phyloP scores from a whole-genome alignment of 768 basidiomycete species.

The Lentinula sp. region DNA sequence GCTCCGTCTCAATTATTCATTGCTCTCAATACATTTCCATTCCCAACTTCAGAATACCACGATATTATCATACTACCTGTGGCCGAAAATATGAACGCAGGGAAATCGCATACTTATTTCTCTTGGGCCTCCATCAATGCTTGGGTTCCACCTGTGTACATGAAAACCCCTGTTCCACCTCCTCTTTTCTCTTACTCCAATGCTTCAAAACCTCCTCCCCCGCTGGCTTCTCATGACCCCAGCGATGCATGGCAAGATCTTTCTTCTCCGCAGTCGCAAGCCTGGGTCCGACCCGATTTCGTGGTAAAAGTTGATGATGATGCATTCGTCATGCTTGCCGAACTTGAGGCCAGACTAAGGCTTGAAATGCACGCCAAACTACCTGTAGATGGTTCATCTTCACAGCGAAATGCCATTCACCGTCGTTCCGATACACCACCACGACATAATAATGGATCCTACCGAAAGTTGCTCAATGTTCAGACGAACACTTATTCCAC shows the following conservation, averaged over 20 bases:
- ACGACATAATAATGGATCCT: background rate
- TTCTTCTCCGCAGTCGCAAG: constrained; percentile 31
- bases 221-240: constrained; percentile 72
- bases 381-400: constrained; percentile 1
- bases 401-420: background rate
- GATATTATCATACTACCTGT: constrained; percentile 83
- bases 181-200: constrained; percentile 65
- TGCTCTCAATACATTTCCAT: constrained; percentile 6
- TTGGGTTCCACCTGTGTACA: constrained; percentile 80
- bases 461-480: background rate
- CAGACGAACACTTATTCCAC: background rate
- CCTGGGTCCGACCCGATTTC: constrained; percentile 87
- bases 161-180: constrained; percentile 35
- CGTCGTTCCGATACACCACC: background rate
- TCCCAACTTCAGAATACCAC: constrained; percentile 57
- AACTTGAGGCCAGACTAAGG: constrained; percentile 85
- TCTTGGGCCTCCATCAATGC: constrained; percentile 89
- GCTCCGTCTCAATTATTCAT: constrained; percentile 1
- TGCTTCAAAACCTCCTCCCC: constrained; percentile 46
- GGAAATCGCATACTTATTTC: constrained; percentile 90
- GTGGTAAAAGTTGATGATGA: constrained; percentile 96
- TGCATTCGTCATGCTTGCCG: constrained; percentile 90
- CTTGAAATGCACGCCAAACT: constrained; percentile 56
- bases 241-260: constrained; percentile 46
- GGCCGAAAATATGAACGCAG: constrained; percentile 92